These are phyloP conservation scores for Dryas alaskensis DNA, from an alignment of 306 rosid genomes.

Conservation along the genomic window DNA sequence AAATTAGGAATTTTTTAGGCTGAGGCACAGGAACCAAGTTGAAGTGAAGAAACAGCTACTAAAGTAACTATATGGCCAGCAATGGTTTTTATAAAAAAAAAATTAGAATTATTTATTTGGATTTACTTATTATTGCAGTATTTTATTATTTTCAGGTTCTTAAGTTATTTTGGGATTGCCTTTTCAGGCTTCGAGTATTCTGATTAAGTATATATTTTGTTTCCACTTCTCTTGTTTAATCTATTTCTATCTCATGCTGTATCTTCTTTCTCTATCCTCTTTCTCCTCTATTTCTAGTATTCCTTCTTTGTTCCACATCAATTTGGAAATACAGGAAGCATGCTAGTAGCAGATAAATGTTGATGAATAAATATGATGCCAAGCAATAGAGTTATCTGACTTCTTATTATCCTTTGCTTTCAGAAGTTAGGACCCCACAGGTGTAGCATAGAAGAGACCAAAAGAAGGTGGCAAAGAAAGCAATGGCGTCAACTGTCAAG, in stretches of 20 bases:
- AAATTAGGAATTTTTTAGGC: too few species aligned
- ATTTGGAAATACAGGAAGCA: not conserved
- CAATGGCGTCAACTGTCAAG: not conserved
- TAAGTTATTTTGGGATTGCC: not conserved
- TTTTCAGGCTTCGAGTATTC: not conserved
- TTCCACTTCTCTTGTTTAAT: not conserved
- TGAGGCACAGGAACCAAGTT: too few species aligned
- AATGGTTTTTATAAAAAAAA: too few species aligned
- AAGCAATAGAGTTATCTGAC: not conserved
- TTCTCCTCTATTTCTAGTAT: not conserved
- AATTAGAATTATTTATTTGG: not conserved
- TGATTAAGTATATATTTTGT: not conserved
- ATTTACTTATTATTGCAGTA: not conserved
- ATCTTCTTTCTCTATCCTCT: not conserved
- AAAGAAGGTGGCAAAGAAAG: not conserved
- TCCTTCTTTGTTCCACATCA: not conserved
- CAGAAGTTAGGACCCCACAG: constrained; percentile 5
- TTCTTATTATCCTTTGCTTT: not conserved
- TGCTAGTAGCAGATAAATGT: not conserved
- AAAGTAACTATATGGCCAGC: too few species aligned
- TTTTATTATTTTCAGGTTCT: not conserved
- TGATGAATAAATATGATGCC: not conserved
- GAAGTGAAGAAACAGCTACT: too few species aligned
- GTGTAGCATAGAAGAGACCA: not conserved
- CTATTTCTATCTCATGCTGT: not conserved